Base-by-base conservation (phyloP, 1,284 basidiomycete species). In the Pseudozyma thailandica region DNA sequence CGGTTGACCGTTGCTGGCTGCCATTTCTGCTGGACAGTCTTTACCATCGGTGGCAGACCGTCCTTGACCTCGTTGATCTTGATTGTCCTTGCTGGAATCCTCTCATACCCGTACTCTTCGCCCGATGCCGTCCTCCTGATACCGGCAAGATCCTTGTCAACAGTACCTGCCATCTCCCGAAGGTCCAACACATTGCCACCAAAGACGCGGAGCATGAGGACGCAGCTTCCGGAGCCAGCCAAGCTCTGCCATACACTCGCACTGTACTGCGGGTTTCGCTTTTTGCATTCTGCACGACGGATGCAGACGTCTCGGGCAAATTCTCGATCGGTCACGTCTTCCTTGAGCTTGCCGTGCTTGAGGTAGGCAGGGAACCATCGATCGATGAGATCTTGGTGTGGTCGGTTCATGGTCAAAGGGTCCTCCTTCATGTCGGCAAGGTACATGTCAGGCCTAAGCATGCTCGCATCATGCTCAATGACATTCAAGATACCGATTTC, bases 331-430 rank as follows among this genome's bases (percentile, higher is more conserved):
- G 56, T 56, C 51, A 70, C 44, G 35, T 52, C 56, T 13, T 30
- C 18, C 26, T 56, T 66, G 9, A 44, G 31, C 30, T 60, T 47
- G 18, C 57, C 56, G 42, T 60, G 51, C 49, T 60, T 66, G 56
- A 48, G 52, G 10, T 39, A 56, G 5, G 59, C 44, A 4, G 66
- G 66, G 60, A 70, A 70, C 55, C 59, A 70, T 5, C 60, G 66
- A 25, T 70, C 66, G 45, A 70, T 70, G 44, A 70, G 45, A 12
- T 70, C 66, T 27, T 70, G 66, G 37, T 70, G 66, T 6, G 66
- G 66, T 21, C 66, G 60, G 13, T 27, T 43, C 56, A 70, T 59
- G 23, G 66, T 60, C 6, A 35, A 28, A 0, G 55, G 52, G 26
- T 70, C 66, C 12, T 26, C 27, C 35, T 47, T 55, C 49, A 51